Base-by-base conservation (phyloP, 2,329 filamentous ascomycete genomes). In the Immersiporthe knoxdaviesiana region DNA sequence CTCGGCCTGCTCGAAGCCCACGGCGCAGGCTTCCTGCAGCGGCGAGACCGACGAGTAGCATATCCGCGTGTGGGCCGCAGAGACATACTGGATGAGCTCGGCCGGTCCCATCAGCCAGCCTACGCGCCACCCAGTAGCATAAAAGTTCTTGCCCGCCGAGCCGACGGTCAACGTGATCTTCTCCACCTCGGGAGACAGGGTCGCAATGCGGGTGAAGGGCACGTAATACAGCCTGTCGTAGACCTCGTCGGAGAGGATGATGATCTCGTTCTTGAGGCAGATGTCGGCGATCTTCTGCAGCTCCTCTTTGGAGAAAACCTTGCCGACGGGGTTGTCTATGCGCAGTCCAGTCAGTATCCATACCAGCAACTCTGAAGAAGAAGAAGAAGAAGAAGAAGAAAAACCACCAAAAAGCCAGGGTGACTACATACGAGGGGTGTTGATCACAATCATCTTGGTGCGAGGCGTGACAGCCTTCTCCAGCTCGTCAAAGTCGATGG, bases 141-240 rank as follows among this genome's bases (percentile, higher is more conserved):
- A 98, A 81, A 99, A 99, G 84, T 96, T 97, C 87, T 99, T 99
- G 75, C 96, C 96, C 1, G 94, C 96, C 0, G 94, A 97, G 27
- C 96, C 96, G 39, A 99, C 96, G 0, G 96, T 98, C 63, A 99
- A 81, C 5, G 96, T 98, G 73, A 97, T 86, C 69, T 88, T 88
- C 74, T 94, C 94, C 65, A 98, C 89, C 78, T 97, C 94, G 0
- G 94, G 94, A 0, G 93, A 97, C 24, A 99, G 84, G 0, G 94
- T 97, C 32, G 93, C 93, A 67, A 98, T 91, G 74, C 96, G 89
- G 0, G 94, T 98, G 78, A 98, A 99, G 0, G 95, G 95, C 1
- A 94, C 92, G 78, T 98, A 99, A 85, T 91, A 97, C 0, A 99
- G 88, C 35, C 94, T 90, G 79, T 99, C 96, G 79, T 99, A 99